Base-by-base conservation (phyloP, 495 filamentous ascomycete genomes). In the Aspergillus egyptiacus region DNA sequence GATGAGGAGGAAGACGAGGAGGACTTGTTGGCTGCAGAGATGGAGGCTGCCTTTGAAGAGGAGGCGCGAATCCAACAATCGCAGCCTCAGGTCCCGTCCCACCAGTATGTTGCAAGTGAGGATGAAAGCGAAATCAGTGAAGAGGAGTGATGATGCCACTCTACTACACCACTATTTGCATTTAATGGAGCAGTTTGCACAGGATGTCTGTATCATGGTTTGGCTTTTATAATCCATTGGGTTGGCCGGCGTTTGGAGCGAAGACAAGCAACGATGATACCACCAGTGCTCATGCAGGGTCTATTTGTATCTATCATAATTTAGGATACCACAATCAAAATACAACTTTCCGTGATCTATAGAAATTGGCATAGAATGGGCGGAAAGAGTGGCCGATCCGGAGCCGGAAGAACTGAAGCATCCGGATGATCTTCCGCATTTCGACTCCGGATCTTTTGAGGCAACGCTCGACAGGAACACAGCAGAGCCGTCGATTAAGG, bases 81-180 rank as follows among this genome's bases (percentile, higher is more conserved):
- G 19, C 64, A 71, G 35, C 49, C 55, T n/a, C 49, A 44, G 3
- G 30, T 41, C 3, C 30, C 55, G 2, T 56, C 58, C n/a, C 54
- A 61, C 19, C 62, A 64, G 23, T 73, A 69, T 47, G 57, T 67
- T 22, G 51, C 59, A 15, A 73, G 70, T 50, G 70, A 74, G 18
- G 72, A 75, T 50, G 72, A 75, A 52, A 75, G 72, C 36, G 72
- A 75, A 50, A 67, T 75, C 19, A 75, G 72, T 30, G 72, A 75
- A 49, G 72, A 75, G 50, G 72, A 75, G 53, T 75, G 50, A 68
- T 32, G 14, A 3, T 23, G 5, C 3, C 3, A 32, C 17, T 31
- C 2, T 1, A 44, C n/a, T 31, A 20, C n/a, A n/a, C n/a, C n/a
- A n/a, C n/a, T 32, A 1, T 14, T 23, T 27, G 15, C 4, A 45